Evolutionary conservation across 495 filamentous ascomycete species (phyloP).

Genomic region (Aspergillus steynii): DNA sequence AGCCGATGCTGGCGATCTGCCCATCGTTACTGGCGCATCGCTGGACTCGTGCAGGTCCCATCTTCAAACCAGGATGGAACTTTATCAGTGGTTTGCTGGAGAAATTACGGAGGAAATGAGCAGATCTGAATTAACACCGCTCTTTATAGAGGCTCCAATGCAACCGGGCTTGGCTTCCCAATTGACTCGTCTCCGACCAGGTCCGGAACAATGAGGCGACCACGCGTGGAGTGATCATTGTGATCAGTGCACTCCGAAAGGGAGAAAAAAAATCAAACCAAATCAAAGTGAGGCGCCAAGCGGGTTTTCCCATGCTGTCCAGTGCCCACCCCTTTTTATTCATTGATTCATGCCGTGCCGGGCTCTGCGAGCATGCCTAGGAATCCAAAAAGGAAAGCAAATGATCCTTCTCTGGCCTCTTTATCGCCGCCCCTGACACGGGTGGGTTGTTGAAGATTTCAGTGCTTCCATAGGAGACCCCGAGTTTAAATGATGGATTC

Average conservation of each 20-base stretch:
- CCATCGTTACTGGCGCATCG: too few relatives aligned
- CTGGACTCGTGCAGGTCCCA: too few relatives aligned
- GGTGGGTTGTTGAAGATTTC: too few relatives aligned
- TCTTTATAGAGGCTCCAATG: conserved; percentile 11
- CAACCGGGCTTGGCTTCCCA: conserved; percentile 14
- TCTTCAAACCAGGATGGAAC: too few relatives aligned
- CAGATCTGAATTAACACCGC: conserved; percentile 12
- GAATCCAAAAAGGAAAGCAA: background rate
- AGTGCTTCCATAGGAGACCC: background rate
- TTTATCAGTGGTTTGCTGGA: too few relatives aligned
- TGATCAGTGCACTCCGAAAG: conserved; percentile 9
- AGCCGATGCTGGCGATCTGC: too few relatives aligned
- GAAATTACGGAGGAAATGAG: background rate
- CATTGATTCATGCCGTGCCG: too few relatives aligned
- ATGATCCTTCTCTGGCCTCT: too few relatives aligned
- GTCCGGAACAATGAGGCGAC: conserved; percentile 15
- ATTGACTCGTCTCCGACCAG: conserved; percentile 12
- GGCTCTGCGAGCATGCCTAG: background rate
- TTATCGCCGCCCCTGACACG: too few relatives aligned
- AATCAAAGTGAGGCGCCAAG: conserved; percentile 20
- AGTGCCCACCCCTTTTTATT: background rate
- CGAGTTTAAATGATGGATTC: conserved; percentile 11
- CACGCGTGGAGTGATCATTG: conserved; percentile 7
- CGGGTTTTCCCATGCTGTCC: background rate
- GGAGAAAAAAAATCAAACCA: background rate